Evolutionary conservation across 2,329 filamentous ascomycete genomes (phyloP).

Genomic region (Microcyclospora tardicrescens): DNA sequence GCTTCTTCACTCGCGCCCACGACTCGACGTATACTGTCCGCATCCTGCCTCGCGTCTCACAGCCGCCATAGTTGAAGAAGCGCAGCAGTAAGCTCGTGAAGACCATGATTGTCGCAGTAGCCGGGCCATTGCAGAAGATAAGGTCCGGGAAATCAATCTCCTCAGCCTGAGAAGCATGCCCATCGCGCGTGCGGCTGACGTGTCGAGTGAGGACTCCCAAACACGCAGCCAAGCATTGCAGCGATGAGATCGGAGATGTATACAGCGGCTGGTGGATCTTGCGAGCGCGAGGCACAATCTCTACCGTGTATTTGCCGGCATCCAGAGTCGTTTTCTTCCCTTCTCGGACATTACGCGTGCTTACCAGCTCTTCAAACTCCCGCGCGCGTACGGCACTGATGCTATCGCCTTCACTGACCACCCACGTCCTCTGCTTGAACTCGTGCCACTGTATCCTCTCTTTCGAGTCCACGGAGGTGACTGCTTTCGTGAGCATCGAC

Average conservation of each 20-base stretch:
- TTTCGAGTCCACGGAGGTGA: slow-evolving; percentile 21
- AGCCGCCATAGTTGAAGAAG: slow-evolving; percentile 33
- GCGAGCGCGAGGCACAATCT: slow-evolving; percentile 61
- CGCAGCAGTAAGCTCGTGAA: slow-evolving; percentile 44
- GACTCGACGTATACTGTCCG: slow-evolving; percentile 80
- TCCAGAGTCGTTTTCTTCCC: slow-evolving; percentile 10
- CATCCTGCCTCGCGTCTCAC: slow-evolving; percentile 40
- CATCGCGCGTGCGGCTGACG: slow-evolving; percentile 7
- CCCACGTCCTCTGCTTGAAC: slow-evolving; percentile 60
- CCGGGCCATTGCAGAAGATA: slow-evolving; percentile 79
- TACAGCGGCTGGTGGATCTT: slow-evolving; percentile 67
- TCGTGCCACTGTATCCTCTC: slow-evolving; percentile 28
- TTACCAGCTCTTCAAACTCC: slow-evolving; percentile 45
- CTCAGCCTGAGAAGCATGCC: slow-evolving; percentile 4
- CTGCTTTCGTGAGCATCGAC: slow-evolving; percentile 57
- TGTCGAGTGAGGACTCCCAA: slow-evolving; percentile 38
- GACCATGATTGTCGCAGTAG: slow-evolving; percentile 67
- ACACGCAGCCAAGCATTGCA: slow-evolving; percentile 53
- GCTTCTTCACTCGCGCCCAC: slow-evolving; percentile 69
- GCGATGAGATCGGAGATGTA: slow-evolving; percentile 56
- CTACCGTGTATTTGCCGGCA: slow-evolving; percentile 44
- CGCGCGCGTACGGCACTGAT: slow-evolving; percentile 52
- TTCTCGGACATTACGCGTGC: slow-evolving; percentile 10
- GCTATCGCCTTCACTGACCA: slow-evolving; percentile 63
- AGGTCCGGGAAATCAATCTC: slow-evolving; percentile 50